A percentile compares a stretch with the other conserved stretches of the same genome.
Evolutionary conservation across 371 early-diverging fungal genomes (phyloP).

Genomic region (Mucor lusitanicus): DNA sequence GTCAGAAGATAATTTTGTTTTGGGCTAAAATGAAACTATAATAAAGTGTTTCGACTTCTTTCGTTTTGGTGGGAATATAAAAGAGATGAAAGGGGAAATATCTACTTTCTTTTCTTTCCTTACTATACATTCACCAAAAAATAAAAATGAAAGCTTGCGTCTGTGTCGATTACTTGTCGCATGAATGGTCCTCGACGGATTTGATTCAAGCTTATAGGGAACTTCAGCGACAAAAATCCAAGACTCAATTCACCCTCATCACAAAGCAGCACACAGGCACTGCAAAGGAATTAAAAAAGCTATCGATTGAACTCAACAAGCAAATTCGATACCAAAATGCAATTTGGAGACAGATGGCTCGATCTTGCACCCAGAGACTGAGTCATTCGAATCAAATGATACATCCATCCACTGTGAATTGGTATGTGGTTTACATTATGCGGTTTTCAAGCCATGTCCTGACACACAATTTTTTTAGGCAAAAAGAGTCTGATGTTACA

Average conservation of each 20-base stretch:
- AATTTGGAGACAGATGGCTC: constrained; percentile 46
- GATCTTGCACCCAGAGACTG: constrained; percentile 31
- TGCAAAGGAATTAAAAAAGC: constrained; percentile 16
- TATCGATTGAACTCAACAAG: constrained; percentile 26
- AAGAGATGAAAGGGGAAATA: not conserved
- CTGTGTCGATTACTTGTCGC: constrained; percentile 46
- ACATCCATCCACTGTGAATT: constrained; percentile 39
- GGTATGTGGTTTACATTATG: constrained; percentile 20
- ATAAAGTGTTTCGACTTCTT: constrained; percentile 19
- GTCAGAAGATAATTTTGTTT: constrained; percentile 22
- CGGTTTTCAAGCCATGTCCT: not conserved
- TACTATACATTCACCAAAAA: not conserved
- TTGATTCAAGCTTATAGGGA: constrained; percentile 32
- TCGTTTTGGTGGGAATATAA: constrained; percentile 8
- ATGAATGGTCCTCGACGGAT: constrained; percentile 43
- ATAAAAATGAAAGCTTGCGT: constrained; percentile 34
- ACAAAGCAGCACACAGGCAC: constrained; percentile 10
- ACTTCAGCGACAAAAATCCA: constrained; percentile 28
- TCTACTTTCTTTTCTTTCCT: not conserved
- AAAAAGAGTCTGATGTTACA: constrained; percentile 40
- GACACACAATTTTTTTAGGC: constrained; percentile 22
- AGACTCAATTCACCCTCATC: constrained; percentile 13
- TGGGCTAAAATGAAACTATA: constrained; percentile 16
- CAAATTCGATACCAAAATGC: constrained; percentile 40
- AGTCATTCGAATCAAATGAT: constrained; percentile 29